phyloP scores from a whole-genome alignment of 495 filamentous ascomycete species.

The Hyaloscypha hepaticicola region DNA sequence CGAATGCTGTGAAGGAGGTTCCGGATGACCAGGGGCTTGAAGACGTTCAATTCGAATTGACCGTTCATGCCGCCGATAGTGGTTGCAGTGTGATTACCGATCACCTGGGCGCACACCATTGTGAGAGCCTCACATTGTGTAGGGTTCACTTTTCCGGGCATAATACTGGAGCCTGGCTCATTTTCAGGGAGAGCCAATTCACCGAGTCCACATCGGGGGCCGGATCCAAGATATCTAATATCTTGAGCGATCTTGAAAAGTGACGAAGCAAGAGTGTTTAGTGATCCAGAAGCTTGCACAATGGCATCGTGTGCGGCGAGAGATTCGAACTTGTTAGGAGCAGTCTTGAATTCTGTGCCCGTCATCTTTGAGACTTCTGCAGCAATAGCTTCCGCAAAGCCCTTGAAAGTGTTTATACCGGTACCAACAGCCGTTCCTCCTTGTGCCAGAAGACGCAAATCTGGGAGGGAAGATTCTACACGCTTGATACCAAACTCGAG shows the following conservation, averaged over 20 bases:
- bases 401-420: slow-evolving; percentile 94
- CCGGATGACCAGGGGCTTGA: slow-evolving; percentile 94
- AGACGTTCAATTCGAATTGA: slow-evolving; percentile 98
- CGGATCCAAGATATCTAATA: slow-evolving; percentile 93
- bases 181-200: slow-evolving; percentile 94
- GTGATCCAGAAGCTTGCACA: slow-evolving; percentile 86
- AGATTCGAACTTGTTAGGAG: slow-evolving; percentile 98
- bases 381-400: slow-evolving; percentile 91
- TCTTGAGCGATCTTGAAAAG: slow-evolving; percentile 99
- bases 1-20: slow-evolving; percentile 90
- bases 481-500: slow-evolving; percentile 87
- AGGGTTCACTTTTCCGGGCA: slow-evolving; percentile 99
- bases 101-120: slow-evolving; percentile 96
- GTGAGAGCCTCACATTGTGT: slow-evolving; percentile 98
- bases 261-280: slow-evolving; percentile 90
- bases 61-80: slow-evolving; percentile 95
- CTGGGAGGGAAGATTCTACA: slow-evolving; percentile 77
- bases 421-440: slow-evolving; percentile 97
- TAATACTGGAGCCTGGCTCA: slow-evolving; percentile 95
- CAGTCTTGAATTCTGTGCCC: slow-evolving; percentile 89
- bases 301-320: slow-evolving; percentile 97
- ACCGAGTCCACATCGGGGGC: slow-evolving; percentile 91
- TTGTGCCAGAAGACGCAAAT: slow-evolving; percentile 81
- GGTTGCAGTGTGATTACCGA: slow-evolving; percentile 91
- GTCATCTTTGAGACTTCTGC: slow-evolving; percentile 89